These are phyloP conservation scores for Salix caprea DNA, from an alignment of 345 rosid genomes.

Conservation along the genomic window DNA sequence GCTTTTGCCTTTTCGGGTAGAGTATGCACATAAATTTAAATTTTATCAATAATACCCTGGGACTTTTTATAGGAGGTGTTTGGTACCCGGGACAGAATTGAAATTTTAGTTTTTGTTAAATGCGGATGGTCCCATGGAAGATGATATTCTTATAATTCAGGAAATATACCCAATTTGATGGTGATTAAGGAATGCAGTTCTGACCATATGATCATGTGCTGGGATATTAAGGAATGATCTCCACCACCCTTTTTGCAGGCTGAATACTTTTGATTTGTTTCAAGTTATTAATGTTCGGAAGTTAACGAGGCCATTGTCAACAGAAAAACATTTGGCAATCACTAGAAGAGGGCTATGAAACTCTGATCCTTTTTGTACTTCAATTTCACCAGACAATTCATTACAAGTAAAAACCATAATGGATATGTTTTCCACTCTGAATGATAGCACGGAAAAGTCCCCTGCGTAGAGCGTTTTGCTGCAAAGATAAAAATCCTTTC, in stretches of 20 bases:
- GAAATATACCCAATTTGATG: background rate
- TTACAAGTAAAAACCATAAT: background rate
- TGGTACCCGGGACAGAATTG: background rate
- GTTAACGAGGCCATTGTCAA: background rate
- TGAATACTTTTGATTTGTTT: too few relatives aligned
- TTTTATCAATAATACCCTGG: constrained; percentile 21
- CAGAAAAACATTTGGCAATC: background rate
- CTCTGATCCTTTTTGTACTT: background rate
- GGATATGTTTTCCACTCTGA: background rate
- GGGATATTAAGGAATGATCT: background rate
- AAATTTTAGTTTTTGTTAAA: background rate
- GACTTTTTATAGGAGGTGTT: background rate
- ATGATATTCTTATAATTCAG: background rate
- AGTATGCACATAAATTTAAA: constrained; percentile 7
- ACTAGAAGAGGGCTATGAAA: background rate
- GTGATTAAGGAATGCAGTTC: too few relatives aligned
- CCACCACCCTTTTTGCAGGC: too few relatives aligned
- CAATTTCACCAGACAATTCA: background rate
- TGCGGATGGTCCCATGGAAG: background rate
- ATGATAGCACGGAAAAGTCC: background rate
- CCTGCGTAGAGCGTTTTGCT: background rate
- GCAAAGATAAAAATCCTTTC: background rate
- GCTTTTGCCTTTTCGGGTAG: constrained; percentile 18
- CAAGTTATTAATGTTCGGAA: too few relatives aligned
- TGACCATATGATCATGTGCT: background rate